These are phyloP conservation scores for Volvox carteri DNA, from an alignment of 163 green algal genomes.

Conservation along the genomic window DNA sequence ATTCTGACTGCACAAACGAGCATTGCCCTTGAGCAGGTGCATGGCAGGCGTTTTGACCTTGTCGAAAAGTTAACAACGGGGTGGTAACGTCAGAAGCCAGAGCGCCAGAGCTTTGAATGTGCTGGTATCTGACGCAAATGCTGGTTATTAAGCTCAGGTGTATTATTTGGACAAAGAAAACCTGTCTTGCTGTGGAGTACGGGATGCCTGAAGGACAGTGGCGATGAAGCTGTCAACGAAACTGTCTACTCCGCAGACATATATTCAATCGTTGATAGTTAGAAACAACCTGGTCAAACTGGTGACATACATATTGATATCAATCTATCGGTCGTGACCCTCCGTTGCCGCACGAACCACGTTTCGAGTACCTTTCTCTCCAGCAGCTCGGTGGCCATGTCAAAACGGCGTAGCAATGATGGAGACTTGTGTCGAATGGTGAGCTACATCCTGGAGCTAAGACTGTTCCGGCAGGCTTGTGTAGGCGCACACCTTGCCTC, in stretches of 20 bases:
- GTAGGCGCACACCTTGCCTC: not conserved
- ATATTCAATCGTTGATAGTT: not conserved
- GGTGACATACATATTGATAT: not conserved
- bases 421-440: not conserved
- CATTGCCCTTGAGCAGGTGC: not conserved
- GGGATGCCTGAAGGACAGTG: not conserved
- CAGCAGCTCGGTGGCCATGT: not conserved
- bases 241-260: not conserved
- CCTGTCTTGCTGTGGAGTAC: not conserved
- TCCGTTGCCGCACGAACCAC: not conserved
- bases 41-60: not conserved
- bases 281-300: not conserved
- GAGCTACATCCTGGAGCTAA: not conserved
- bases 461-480: not conserved
- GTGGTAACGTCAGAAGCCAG: not conserved
- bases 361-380: not conserved
- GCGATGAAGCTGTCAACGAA: not conserved
- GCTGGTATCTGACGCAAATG: no score
- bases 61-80: conserved; percentile 21
- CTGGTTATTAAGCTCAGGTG: no score
- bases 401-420: conserved; percentile 13
- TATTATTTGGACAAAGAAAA: not conserved
- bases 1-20: no score
- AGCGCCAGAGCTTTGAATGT: not conserved
- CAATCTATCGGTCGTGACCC: not conserved